These are phyloP conservation scores for Lactarius tabidus DNA, from an alignment of 768 basidiomycete species.

Conservation along the genomic window DNA sequence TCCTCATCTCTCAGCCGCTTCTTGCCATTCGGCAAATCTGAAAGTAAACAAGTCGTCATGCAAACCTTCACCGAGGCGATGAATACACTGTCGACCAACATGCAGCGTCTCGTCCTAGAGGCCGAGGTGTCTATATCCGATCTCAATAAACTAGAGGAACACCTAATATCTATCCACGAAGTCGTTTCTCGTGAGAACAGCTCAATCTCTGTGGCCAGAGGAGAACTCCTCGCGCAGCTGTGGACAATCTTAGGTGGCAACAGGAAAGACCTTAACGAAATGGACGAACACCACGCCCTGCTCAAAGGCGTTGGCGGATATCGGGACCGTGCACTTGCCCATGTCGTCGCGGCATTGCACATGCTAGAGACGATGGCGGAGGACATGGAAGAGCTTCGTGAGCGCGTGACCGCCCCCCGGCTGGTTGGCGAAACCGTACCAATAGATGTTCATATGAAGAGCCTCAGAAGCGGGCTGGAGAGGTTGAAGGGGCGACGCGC, in stretches of 20 bases:
- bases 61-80: constrained; percentile 60
- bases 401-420: constrained; percentile 65
- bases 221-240: constrained; percentile 56
- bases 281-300: constrained; percentile 48
- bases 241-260: constrained; percentile 73
- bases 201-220: constrained; percentile 41
- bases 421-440: constrained; percentile 57
- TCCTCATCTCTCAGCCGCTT: constrained; percentile 28
- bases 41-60: constrained; percentile 42
- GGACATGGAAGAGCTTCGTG: constrained; percentile 74
- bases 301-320: constrained; percentile 54
- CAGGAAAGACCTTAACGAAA: constrained; percentile 42
- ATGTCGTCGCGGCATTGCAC: constrained; percentile 63
- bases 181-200: constrained; percentile 56
- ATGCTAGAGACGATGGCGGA: constrained; percentile 59
- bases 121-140: constrained; percentile 53
- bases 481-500: constrained; percentile 55
- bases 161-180: constrained; percentile 53
- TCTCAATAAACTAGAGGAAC: constrained; percentile 60
- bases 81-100: constrained; percentile 48
- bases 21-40: constrained; percentile 35
- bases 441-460: constrained; percentile 71
- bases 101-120: constrained; percentile 61
- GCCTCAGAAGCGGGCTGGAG: constrained; percentile 60
- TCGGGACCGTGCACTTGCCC: constrained; percentile 55